Conservation (phyloP, 2,329 filamentous ascomycete genomes). For the Sclerotiophoma versabilis region DNA sequence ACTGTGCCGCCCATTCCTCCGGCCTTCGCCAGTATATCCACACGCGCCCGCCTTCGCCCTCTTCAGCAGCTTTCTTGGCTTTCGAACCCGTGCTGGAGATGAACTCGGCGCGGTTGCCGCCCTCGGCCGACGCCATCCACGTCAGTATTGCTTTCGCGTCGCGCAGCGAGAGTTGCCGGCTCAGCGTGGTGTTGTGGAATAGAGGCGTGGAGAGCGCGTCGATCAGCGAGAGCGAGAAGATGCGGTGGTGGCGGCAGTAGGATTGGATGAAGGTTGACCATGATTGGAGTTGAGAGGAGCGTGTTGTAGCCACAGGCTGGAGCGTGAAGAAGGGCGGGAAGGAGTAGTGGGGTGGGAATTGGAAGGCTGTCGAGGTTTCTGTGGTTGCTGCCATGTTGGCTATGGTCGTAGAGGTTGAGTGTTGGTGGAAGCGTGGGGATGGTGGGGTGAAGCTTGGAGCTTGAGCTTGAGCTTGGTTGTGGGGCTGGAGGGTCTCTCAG, state of each 20-base stretch:
- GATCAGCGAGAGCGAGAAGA: slow-evolving; percentile 76
- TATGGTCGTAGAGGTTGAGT: not conserved
- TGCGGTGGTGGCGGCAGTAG: slow-evolving; percentile 79
- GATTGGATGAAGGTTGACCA: slow-evolving; percentile 86
- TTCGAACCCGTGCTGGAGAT: slow-evolving; percentile 46
- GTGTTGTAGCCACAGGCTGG: slow-evolving; percentile 76
- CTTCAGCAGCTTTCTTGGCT: slow-evolving; percentile 32
- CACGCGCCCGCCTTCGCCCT: slow-evolving; percentile 48
- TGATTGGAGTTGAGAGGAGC: slow-evolving; percentile 77
- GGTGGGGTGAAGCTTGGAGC: slow-evolving; percentile 15
- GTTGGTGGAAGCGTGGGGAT: not conserved
- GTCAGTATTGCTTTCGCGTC: slow-evolving; percentile 63
- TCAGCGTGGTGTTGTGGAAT: slow-evolving; percentile 59
- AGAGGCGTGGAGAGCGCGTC: slow-evolving; percentile 61
- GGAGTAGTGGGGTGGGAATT: slow-evolving; percentile 63
- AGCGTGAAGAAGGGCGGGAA: slow-evolving; percentile 88
- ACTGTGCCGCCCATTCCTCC: slow-evolving; percentile 85
- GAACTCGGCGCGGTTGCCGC: slow-evolving; percentile 70
- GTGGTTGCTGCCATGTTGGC: slow-evolving; percentile 8
- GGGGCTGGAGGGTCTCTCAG: slow-evolving; percentile 8
- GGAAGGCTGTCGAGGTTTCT: slow-evolving; percentile 36
- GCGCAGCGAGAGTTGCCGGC: slow-evolving; percentile 57
- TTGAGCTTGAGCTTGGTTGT: slow-evolving; percentile 15
- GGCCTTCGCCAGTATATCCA: slow-evolving; percentile 87
- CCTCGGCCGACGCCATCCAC: slow-evolving; percentile 62